Conservation (phyloP, 164 flowering plant genomes). For the Sedum album region DNA sequence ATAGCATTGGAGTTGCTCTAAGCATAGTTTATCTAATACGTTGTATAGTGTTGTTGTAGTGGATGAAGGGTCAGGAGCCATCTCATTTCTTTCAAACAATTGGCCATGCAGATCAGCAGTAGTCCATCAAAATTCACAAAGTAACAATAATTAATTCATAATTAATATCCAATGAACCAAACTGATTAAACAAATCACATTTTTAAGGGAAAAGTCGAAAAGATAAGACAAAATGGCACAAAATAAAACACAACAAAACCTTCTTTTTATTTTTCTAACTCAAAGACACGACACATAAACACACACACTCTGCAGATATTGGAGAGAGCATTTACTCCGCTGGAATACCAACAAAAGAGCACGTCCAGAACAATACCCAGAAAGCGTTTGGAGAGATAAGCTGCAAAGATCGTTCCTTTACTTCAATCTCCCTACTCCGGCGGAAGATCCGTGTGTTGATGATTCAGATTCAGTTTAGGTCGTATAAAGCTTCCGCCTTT, state of each 20-base stretch:
- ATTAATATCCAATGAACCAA: not conserved
- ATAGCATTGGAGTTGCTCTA: too few relatives aligned
- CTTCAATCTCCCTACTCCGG: not conserved
- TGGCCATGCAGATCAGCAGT: not conserved
- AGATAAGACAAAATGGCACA: not conserved
- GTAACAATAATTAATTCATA: not conserved
- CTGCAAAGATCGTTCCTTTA: not conserved
- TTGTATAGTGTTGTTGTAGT: too few relatives aligned
- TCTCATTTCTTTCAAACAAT: not conserved
- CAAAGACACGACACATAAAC: not conserved
- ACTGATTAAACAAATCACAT: not conserved
- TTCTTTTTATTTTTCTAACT: not conserved
- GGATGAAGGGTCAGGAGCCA: too few relatives aligned
- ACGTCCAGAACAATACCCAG: too few relatives aligned
- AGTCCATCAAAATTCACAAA: not conserved
- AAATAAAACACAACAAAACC: not conserved
- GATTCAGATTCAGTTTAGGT: not conserved
- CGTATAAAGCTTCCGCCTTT: slow-evolving; percentile 5
- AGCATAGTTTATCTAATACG: too few relatives aligned
- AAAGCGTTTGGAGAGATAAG: not conserved
- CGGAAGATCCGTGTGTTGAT: not conserved
- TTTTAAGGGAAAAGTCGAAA: not conserved
- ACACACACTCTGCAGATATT: not conserved
- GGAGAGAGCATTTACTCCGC: not conserved
- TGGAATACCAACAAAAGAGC: too few relatives aligned